These are phyloP conservation scores for Alopecurus myosuroides DNA, from an alignment of 176 grass and related monocot species.

Conservation along the genomic window DNA sequence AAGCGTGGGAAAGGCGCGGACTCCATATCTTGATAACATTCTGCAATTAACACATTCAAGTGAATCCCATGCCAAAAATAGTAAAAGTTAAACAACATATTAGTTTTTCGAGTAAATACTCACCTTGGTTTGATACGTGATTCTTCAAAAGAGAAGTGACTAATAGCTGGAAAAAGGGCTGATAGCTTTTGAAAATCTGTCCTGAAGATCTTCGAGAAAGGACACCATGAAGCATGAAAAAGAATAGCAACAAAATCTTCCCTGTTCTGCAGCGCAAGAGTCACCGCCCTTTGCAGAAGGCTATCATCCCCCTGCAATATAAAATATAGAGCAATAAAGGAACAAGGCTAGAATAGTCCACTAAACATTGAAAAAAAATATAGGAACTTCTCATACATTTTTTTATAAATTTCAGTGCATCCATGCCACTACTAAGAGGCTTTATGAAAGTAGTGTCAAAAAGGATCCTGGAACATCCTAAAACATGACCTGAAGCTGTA, in stretches of 20 bases:
- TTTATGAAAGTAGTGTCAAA: neutral
- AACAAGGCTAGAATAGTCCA: neutral
- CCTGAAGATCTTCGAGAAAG: slow-evolving; percentile 83
- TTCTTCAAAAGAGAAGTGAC: slow-evolving; percentile 91
- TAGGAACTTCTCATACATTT: neutral
- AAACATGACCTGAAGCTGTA: neutral
- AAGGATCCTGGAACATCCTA: neutral
- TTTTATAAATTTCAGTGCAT: neutral
- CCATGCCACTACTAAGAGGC: neutral
- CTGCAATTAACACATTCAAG: slow-evolving; percentile 42
- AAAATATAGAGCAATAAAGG: neutral
- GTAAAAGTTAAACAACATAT: neutral
- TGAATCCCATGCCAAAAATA: neutral
- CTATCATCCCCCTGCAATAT: slow-evolving; percentile 58
- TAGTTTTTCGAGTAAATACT: neutral
- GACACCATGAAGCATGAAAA: slow-evolving; percentile 98
- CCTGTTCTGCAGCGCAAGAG: slow-evolving; percentile 59
- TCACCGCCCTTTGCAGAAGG: slow-evolving; percentile 57
- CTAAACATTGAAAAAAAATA: neutral
- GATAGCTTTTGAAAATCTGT: slow-evolving; percentile 63
- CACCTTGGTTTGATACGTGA: slow-evolving; percentile 82
- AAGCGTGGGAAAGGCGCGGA: slow-evolving; percentile 72
- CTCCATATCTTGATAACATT: slow-evolving; percentile 82
- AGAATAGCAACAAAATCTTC: slow-evolving; percentile 72
- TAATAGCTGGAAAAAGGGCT: slow-evolving; percentile 55